Evolutionary conservation across 495 filamentous ascomycete species (phyloP), one percentile per base, ranked within the genome.

Genomic region (Bacidia rubella): DNA sequence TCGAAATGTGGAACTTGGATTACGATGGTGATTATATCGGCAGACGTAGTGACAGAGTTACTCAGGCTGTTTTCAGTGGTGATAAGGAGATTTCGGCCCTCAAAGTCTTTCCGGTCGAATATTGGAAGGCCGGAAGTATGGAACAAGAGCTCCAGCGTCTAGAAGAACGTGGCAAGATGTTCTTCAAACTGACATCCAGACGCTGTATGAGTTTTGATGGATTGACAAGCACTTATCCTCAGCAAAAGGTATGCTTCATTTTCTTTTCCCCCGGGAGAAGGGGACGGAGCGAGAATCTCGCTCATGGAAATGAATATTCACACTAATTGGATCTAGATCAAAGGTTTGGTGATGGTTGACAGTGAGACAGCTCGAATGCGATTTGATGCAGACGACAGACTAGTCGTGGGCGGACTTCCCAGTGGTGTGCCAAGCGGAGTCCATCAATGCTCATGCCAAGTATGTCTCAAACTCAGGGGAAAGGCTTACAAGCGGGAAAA

Each of bases 71-170:
- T n/a, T 58, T 55, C 39, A 47, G 54, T 25, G 56, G 52, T 19
- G 56, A 58, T 32, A 45, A 47, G 24, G 52, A 54, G 21, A 58
- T 55, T 21, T 19, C 42, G 7, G 11, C 11, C 38, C 42, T 47
- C 22, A 24, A 27, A 10, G 49, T 52, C 11, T 26, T 56, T 32
- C 53, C 53, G 25, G 39, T 29, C 23, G 25, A 35, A 15, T 15
- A 5, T 20, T 27, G 11, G 38, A 27, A 29, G 21, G 38, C 25
- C 29, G 25, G 22, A 2, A 19, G 20, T 20, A 41, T 17, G 51
- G 35, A 52, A 15, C 7, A 11, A 1, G 11, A 43, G 2, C 2
- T 24, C 15, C 0, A 23, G 12, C 21, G 23, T 1, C 25, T 52
- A n/a, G 49, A 52, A 11, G 38, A 43, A 42, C 19, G 51, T 4